Percentiles rank a stretch among this genome's conserved stretches.
These are phyloP conservation scores for Boletellus ananiceps DNA, from an alignment of 768 basidiomycete species.

Conservation along the genomic window DNA sequence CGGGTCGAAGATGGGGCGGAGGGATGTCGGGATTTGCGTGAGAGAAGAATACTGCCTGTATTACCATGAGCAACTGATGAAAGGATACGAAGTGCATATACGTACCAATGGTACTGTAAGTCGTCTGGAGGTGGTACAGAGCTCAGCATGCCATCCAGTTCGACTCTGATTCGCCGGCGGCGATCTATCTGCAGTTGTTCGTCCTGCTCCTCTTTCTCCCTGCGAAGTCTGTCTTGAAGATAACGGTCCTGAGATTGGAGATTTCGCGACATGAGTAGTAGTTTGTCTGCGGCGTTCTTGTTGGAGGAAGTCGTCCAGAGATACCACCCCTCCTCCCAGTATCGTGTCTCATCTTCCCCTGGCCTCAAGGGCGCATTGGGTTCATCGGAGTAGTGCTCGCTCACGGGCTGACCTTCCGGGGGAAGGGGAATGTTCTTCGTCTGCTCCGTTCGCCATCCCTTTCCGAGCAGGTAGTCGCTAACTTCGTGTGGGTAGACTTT, in stretches of 20 bases:
- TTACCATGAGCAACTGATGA: background rate
- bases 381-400: slow-evolving; percentile 19
- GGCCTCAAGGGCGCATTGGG: slow-evolving; percentile 13
- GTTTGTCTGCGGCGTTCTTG: slow-evolving; percentile 50
- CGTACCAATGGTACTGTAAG: slow-evolving; percentile 33
- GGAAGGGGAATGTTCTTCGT: slow-evolving; percentile 59
- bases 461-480: slow-evolving; percentile 42
- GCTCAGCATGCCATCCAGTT: slow-evolving; percentile 30
- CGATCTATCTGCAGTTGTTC: slow-evolving; percentile 39
- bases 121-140: slow-evolving; percentile 19
- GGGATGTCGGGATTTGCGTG: slow-evolving; percentile 53
- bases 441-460: slow-evolving; percentile 37
- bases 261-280: slow-evolving; percentile 55
- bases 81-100: slow-evolving; percentile 22
- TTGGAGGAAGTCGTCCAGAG: slow-evolving; percentile 59
- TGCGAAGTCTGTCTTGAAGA: slow-evolving; percentile 28
- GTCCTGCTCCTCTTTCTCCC: slow-evolving; percentile 51
- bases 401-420: slow-evolving; percentile 52
- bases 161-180: slow-evolving; percentile 21
- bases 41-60: slow-evolving; percentile 49
- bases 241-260: slow-evolving; percentile 44
- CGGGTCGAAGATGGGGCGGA: slow-evolving; percentile 48
- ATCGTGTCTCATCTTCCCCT: slow-evolving; percentile 38
- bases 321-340: slow-evolving; percentile 77
- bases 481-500: slow-evolving; percentile 67